Evolutionary conservation across 2,329 filamentous ascomycete species (phyloP).

Genomic region (Lachnellula arida): DNA sequence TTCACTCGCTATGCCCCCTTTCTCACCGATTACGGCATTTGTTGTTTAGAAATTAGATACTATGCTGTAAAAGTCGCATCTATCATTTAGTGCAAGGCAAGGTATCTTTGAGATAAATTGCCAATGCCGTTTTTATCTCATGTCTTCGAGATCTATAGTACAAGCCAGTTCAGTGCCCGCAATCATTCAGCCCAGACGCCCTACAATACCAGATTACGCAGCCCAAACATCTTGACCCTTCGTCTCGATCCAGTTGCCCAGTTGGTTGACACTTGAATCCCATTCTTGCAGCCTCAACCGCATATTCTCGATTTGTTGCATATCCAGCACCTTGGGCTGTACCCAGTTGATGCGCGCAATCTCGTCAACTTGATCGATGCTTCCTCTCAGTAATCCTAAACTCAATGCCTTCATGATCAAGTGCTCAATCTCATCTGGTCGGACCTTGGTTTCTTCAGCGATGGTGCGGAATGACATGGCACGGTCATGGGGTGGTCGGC

Average conservation of each 20-base stretch:
- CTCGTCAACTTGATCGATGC: constrained; percentile 93
- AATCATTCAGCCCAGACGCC: constrained; percentile 25
- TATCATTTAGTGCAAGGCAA: neutral
- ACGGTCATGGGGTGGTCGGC: constrained; percentile 89
- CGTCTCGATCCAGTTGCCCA: constrained; percentile 95
- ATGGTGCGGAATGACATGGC: constrained; percentile 91
- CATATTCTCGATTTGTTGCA: constrained; percentile 94
- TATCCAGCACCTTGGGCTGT: constrained; percentile 95
- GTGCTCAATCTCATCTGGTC: constrained; percentile 89
- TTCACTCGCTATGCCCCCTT: neutral
- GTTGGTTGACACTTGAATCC: constrained; percentile 91
- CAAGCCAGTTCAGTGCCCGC: constrained; percentile 19
- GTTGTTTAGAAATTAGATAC: neutral
- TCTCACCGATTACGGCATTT: too few species aligned
- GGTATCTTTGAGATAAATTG: constrained; percentile 5
- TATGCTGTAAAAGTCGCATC: neutral
- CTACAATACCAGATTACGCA: constrained; percentile 46
- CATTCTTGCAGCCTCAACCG: constrained; percentile 82
- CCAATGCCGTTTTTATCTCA: constrained; percentile 15
- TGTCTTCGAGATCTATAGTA: constrained; percentile 27
- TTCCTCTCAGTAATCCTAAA: constrained; percentile 80
- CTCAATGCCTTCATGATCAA: constrained; percentile 99
- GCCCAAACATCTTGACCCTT: constrained; percentile 96
- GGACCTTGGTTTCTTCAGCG: constrained; percentile 86
- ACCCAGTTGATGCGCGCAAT: constrained; percentile 98